Conservation (phyloP, 1,284 basidiomycete genomes). For the Vanrija humicola region DNA sequence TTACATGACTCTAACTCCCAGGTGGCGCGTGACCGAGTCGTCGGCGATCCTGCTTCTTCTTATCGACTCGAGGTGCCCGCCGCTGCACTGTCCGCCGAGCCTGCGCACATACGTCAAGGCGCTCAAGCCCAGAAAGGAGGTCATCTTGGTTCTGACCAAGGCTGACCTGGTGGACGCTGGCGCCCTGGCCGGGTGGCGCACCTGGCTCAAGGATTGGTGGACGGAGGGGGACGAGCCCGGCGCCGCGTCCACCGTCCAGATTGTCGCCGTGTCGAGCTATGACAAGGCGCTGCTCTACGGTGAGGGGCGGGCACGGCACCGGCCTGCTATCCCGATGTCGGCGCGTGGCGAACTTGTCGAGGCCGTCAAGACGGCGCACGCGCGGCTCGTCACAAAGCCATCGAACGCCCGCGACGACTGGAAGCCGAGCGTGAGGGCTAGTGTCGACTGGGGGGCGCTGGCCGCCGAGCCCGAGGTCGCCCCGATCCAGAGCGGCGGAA, state of each 20-base stretch:
- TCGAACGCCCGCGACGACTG: constrained; percentile 59
- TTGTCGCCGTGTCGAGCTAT: constrained; percentile 73
- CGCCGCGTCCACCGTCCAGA: constrained; percentile 30
- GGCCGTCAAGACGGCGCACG: constrained; percentile 65
- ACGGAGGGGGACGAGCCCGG: neutral
- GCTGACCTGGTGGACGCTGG: constrained; percentile 66
- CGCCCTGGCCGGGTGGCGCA: constrained; percentile 63
- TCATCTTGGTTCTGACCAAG: constrained; percentile 80
- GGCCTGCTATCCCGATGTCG: constrained; percentile 62
- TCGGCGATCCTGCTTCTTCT: constrained; percentile 79
- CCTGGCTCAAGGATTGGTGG: constrained; percentile 59
- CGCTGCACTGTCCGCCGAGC: constrained; percentile 56
- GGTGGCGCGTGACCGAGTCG: constrained; percentile 82
- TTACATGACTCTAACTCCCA: too few species aligned
- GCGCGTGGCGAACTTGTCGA: constrained; percentile 57
- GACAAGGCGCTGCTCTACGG: constrained; percentile 51
- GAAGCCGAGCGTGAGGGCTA: constrained; percentile 60
- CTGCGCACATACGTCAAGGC: constrained; percentile 51
- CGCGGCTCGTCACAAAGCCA: constrained; percentile 59
- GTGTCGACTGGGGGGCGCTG: constrained; percentile 67
- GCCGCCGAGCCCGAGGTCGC: constrained; percentile 9
- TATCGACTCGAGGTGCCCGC: constrained; percentile 79
- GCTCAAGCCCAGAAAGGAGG: constrained; percentile 53
- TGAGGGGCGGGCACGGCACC: constrained; percentile 38
- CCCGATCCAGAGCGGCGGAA: neutral